Base-by-base conservation (phyloP, 108 stramenopile genomes). In the Cyclotella choctawhatcheeana region DNA sequence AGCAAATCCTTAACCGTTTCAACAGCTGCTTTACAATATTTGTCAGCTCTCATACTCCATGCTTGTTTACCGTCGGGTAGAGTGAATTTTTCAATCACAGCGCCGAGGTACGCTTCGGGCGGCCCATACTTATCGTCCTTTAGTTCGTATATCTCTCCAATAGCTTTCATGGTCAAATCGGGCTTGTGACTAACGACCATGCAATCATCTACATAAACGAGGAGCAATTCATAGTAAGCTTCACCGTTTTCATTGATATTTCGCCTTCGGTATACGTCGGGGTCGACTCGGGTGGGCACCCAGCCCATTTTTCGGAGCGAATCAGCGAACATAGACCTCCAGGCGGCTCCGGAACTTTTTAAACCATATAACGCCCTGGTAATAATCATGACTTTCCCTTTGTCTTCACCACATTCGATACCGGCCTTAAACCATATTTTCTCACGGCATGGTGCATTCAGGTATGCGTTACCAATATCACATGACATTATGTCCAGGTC, bases 351-450 rank as follows among this genome's bases (percentile, higher is more conserved):
- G 12, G 45, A 12, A 3, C 67, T 64, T 31, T 79, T 82, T 22
- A 85, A 30, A 40, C 86, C 84, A 55, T 88, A 88, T 7, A 88
- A 35, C 30, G 79, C 84, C 40, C 79, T 18, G 2, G 29, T 51
- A 12, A 88, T 40, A 6, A 77, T 50, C 40, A 63, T 29, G 3
- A 62, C 47, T 37, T 73, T 76, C 10, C 82, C 86, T 37, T 67
- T 47, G 8, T 65, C 55, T 10, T 44, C 18, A 13, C 86, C 86
- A 45, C 73, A 83, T 67, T 79, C 76, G 4, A 47, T 37, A 13
- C 81, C 81, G 16, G 75, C 75, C 2, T n/a, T 10, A 22, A 59
- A 62, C 82, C 77, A 83, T 14, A 77, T 43, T 37, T 73, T 72
- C 47, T 84, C 79, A 5, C 60, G 25, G 32, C 58, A 73, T 22